These are phyloP conservation scores for Picea abies DNA, from an alignment of 83 land plant genomes.

Conservation along the genomic window DNA sequence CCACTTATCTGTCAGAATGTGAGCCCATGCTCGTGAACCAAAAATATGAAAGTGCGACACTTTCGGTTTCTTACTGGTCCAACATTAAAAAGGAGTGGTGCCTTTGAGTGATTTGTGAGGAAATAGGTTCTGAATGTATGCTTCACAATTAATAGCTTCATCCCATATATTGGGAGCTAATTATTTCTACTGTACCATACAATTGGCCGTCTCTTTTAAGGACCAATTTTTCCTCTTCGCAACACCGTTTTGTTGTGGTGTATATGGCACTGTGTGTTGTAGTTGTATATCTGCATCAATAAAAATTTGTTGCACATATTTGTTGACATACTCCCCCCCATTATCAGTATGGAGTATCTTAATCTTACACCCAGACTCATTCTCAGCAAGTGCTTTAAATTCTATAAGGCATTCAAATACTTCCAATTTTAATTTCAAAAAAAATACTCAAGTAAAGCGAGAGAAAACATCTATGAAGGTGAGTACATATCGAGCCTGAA, in stretches of 20 bases:
- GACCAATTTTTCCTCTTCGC: background rate
- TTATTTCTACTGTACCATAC: background rate
- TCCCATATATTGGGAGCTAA: background rate
- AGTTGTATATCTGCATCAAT: background rate
- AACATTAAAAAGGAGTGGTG: background rate
- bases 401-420: background rate
- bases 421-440: background rate
- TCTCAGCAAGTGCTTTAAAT: background rate
- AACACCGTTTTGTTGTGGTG: background rate
- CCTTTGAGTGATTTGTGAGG: background rate
- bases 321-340: background rate
- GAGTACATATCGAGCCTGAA: background rate
- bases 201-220: background rate
- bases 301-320: background rate
- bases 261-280: background rate
- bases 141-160: background rate
- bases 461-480: background rate
- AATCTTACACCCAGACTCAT: background rate
- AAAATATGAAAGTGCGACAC: background rate
- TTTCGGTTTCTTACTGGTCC: background rate
- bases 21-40: background rate
- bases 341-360: background rate
- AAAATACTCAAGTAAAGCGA: background rate
- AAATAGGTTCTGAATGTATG: background rate
- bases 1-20: background rate